Evolutionary conservation across 257 asterid genomes (phyloP).

Genomic region (Primulina tabacum): DNA sequence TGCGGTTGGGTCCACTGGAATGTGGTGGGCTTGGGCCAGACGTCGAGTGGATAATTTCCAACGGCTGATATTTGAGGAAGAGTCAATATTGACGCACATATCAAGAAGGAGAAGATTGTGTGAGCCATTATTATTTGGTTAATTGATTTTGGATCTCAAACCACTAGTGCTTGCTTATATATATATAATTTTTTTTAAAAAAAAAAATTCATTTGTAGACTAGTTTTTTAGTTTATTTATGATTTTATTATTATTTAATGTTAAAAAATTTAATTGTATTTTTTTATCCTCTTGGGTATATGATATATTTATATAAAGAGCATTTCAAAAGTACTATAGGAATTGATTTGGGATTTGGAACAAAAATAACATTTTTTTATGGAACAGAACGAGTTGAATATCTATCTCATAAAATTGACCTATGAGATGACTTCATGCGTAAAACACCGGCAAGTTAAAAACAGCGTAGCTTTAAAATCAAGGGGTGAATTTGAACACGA

Average conservation of each 20-base stretch:
- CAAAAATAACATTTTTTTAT: too few relatives aligned
- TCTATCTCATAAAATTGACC: too few relatives aligned
- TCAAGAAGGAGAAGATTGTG: constrained; percentile 6
- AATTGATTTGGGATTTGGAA: too few relatives aligned
- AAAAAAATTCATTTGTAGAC: too few relatives aligned
- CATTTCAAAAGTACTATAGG: too few relatives aligned
- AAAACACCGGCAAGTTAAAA: background rate
- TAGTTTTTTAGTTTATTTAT: too few relatives aligned
- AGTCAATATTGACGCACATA: constrained; percentile 2
- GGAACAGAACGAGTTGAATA: too few relatives aligned
- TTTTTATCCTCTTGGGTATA: too few relatives aligned
- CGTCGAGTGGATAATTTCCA: constrained; percentile 48
- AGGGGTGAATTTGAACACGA: background rate
- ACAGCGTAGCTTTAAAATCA: background rate
- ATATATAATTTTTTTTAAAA: too few relatives aligned
- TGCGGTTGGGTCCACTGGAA: constrained; percentile 69
- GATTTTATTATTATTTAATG: too few relatives aligned
- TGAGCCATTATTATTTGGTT: background rate
- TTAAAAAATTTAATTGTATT: too few relatives aligned
- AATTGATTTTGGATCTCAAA: background rate
- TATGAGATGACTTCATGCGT: background rate
- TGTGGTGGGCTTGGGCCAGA: constrained; percentile 88
- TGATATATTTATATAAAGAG: too few relatives aligned
- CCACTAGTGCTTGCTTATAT: background rate
- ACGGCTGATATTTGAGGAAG: constrained; percentile 47